Evolutionary conservation across 306 rosid genomes (phyloP).

Genomic region (Inga laurina): DNA sequence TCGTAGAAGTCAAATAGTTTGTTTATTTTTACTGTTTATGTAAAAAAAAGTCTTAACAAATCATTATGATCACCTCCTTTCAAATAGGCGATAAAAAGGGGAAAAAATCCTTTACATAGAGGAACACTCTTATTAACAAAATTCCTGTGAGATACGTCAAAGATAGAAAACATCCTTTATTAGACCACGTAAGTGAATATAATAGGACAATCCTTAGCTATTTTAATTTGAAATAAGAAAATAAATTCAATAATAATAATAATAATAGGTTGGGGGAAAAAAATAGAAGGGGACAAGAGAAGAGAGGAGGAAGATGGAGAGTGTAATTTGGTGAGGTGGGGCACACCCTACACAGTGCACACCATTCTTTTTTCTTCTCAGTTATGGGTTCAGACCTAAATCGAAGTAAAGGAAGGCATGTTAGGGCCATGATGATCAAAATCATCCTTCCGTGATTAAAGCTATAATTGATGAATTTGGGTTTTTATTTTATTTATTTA

Average conservation of each 20-base stretch:
- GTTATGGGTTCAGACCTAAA: conserved; percentile 23
- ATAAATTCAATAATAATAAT: background rate
- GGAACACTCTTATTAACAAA: background rate
- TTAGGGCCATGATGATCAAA: conserved; percentile 44
- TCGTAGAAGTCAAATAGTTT: background rate
- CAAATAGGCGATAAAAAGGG: background rate
- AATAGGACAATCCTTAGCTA: background rate
- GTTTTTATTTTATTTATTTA: background rate
- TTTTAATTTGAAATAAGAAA: background rate
- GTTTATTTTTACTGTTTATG: too few relatives aligned
- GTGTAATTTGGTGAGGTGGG: conserved; percentile 41
- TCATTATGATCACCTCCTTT: background rate
- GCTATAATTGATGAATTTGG: conserved; percentile 16
- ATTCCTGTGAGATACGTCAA: background rate
- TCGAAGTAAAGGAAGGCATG: conserved; percentile 22
- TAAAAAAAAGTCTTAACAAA: background rate
- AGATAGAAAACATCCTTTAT: background rate
- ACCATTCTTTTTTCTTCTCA: conserved; percentile 17
- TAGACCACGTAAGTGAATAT: background rate
- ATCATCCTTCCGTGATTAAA: conserved; percentile 47
- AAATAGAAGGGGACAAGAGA: background rate
- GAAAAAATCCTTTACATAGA: background rate
- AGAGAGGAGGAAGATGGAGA: background rate
- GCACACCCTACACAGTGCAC: conserved; percentile 10
- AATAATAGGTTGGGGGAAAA: background rate